Base-by-base conservation (phyloP, 1,284 basidiomycete genomes). In the Mycosarcoma mackinlayi region DNA sequence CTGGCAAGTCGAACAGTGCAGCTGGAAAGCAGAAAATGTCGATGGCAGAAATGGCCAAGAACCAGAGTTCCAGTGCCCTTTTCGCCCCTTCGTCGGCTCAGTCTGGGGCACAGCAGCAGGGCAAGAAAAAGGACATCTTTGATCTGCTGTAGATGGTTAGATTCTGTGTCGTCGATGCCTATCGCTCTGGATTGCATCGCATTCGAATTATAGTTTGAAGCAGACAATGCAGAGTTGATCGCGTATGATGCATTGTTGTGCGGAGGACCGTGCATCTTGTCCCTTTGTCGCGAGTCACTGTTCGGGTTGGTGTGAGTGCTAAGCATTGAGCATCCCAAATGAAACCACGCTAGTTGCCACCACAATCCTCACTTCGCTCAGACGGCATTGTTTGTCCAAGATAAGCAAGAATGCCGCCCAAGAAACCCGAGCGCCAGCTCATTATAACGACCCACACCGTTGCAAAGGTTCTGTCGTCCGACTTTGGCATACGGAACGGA, bases 1-100 rank as follows among this genome's bases (percentile, higher is more conserved):
- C 95, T 19, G 90, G 90, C 30, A 73, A 68, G 42, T 46, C 75
- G 4, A 49, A 53, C 31, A 31, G 52, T 6, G 53, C 38, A 1
- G 63, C 48, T 0, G 69, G 59, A 28, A 76, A 72, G 41, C 71
- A 68, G 7, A 81, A 82, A 55, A 75, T 77, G 77, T 76, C 76
- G 44, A 79, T 84, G 77, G 81, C 80, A 8, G 77, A 83, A 52
- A 75, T 84, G 54, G 82, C 82, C 51, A 76, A 77, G 61, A 68
- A 81, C 44, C 76, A 83, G 66, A 72, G 73, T 42, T 63, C 64
- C 34, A 69, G 42, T 27, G 74, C 71, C 23, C 47, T 79, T 1
- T 79, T 70, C 24, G 67, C 46, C 8, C 53, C 67, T 21, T 35
- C 40, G 1, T 5, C 56, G 34, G 19, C 41, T 25, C 55, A 58